Evolutionary conservation across 495 filamentous ascomycete species (phyloP), one percentile per base, ranked within the genome.

Genomic region (Platismatia glauca): DNA sequence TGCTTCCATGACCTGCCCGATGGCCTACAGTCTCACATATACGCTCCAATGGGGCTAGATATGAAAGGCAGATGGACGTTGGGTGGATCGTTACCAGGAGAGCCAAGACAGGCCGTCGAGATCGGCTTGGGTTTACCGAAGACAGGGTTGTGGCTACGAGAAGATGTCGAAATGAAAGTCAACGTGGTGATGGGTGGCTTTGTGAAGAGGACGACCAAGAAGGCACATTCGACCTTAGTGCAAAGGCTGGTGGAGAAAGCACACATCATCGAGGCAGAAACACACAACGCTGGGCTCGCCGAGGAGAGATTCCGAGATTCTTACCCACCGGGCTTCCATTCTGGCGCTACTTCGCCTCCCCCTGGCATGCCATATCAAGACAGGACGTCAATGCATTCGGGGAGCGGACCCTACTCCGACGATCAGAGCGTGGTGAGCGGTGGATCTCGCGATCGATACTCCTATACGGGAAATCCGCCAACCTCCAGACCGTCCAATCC

Each of bases 91-190:
- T 70, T 87, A 18, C 85, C 83, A 0, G 86, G 86, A 44, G 88
- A 91, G 65, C 77, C 79, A 0, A 74, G 75, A 15, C 74, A 83
- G 62, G 74, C 82, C 0, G 71, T 76, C 2, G 88, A 90, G 71
- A 70, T 86, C 2, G 86, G 85, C 13, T 68, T 86, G 29, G 81
- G 81, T 15, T 74, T 77, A 2, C 88, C 88, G 3, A 71, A 75
- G 15, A 77, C 78, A 33, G 89, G 89, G 1, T 79, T 94, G 0
- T 92, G 88, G 70, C 72, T 92, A 27, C 79, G 85, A 13, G 89
- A 92, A 74, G 89, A 91, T 63, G 83, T 90, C 52, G 82, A 89
- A 58, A 84, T 94, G 75, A 79, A 79, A 59, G 91, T 87, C 77
- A 91, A 91, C 67, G 74, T 90, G 24, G 73, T 89, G 64, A 80